Base-by-base conservation (phyloP, 805 yeast species). In the Brettanomyces anomalus region DNA sequence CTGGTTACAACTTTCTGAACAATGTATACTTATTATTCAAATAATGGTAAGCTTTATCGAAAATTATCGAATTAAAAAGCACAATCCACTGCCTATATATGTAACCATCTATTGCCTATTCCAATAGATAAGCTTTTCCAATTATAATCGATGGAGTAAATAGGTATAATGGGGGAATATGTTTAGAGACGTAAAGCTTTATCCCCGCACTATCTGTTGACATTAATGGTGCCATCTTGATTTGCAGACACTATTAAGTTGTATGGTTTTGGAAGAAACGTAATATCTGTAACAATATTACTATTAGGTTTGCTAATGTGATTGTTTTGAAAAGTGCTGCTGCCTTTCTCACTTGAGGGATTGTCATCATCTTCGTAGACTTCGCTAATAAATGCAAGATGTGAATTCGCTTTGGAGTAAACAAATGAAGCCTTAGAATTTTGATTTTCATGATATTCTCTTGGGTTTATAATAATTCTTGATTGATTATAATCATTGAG, bases 181-280 rank as follows among this genome's bases (percentile, higher is more conserved):
- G 10, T 7, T 7, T 7, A 24, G 28, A 3, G 28, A 11, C 10
- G 10, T 7, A 24, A 24, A 7, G 10, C 10, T 24, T 7, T 7
- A 7, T 24, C 28, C 6, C 10, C 10, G 6, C 6, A 24, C 43
- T 52, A 74, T 51, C 67, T 71, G 56, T 75, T 82, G 3, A 84
- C 72, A 54, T 77, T 77, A 28, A 85, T 65, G 2, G 64, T 66
- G 0, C 95, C 95, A 35, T 76, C 70, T 43, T 86, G 63, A 50
- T 85, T 94, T 3, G 66, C 86, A 3, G 83, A 68, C 3, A 85
- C 62, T 2, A 84, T 56, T 77, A 84, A 71, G 34, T 73, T 76
- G 36, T 49, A 47, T 5, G 54, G 54, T 4, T 24, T 10, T 3
- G 13, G n/a, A 5, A 45, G 4, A 15, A 38, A 18, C 11, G 41